Evolutionary conservation across 2,329 filamentous ascomycete genomes (phyloP).

Genomic region (Claviceps africana): DNA sequence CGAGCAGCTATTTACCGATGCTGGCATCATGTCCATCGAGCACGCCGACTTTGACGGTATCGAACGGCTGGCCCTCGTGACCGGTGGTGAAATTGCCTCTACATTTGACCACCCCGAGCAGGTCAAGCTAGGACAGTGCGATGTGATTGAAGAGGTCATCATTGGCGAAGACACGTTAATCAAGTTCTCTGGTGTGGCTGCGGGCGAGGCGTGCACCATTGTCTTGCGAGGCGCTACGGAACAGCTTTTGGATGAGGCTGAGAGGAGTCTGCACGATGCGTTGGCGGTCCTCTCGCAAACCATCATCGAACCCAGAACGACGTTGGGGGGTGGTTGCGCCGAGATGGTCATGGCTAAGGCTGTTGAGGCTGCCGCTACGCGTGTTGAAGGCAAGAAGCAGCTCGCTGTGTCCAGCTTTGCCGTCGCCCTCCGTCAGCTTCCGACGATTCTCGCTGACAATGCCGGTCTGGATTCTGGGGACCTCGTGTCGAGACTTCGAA

Average conservation of each 20-base stretch:
- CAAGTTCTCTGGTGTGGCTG: slow-evolving; percentile 91
- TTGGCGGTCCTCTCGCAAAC: slow-evolving; percentile 94
- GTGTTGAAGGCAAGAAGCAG: slow-evolving; percentile 93
- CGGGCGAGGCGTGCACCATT: slow-evolving; percentile 88
- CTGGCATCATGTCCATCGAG: slow-evolving; percentile 95
- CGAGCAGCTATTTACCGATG: slow-evolving; percentile 95
- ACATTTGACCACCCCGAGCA: slow-evolving; percentile 97
- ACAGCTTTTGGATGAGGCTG: slow-evolving; percentile 91
- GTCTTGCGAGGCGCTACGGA: slow-evolving; percentile 93
- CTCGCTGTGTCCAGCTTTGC: slow-evolving; percentile 86
- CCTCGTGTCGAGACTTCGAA: slow-evolving; percentile 77
- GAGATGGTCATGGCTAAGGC: slow-evolving; percentile 99
- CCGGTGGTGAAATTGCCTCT: slow-evolving; percentile 90
- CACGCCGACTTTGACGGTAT: slow-evolving; percentile 98
- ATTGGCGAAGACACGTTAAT: slow-evolving; percentile 97
- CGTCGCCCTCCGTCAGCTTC: slow-evolving; percentile 76
- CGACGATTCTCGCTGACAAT: slow-evolving; percentile 94
- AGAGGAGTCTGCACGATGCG: slow-evolving; percentile 90
- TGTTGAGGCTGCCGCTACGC: slow-evolving; percentile 82
- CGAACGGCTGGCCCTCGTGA: slow-evolving; percentile 85
- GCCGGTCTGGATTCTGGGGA: slow-evolving; percentile 93
- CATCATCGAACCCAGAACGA: slow-evolving; percentile 84
- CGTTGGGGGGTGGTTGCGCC: slow-evolving; percentile 85
- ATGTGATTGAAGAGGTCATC: slow-evolving; percentile 93
- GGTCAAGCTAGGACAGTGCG: slow-evolving; percentile 90